Evolutionary conservation across 2,329 filamentous ascomycete genomes (phyloP).

Genomic region (Dichotomopilus funicola): DNA sequence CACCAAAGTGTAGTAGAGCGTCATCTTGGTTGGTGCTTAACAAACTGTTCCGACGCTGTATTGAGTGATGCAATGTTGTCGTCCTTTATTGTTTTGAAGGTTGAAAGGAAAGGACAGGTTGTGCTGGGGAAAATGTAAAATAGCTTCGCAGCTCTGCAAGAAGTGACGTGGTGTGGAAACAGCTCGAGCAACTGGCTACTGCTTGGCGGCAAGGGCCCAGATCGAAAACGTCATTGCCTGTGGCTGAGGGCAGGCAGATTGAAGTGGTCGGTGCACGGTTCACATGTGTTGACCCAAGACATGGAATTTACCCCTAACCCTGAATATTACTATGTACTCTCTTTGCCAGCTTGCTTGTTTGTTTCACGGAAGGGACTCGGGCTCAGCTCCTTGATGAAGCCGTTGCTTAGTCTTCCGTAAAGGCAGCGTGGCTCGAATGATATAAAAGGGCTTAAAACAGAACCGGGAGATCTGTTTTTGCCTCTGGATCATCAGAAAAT

Average conservation of each 20-base stretch:
- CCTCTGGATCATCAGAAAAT: too few species aligned
- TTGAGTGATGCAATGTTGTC: not conserved
- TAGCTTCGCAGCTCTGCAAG: slow-evolving; percentile 3
- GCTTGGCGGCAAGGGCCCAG: slow-evolving; percentile 5
- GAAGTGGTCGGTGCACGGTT: slow-evolving; percentile 10
- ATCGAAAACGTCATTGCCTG: slow-evolving; percentile 25
- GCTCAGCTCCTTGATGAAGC: not conserved
- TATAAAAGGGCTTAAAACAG: too few species aligned
- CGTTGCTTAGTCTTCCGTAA: too few species aligned
- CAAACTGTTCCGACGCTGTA: not conserved
- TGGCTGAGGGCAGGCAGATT: slow-evolving; percentile 14
- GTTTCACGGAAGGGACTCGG: too few species aligned
- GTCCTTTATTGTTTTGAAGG: not conserved
- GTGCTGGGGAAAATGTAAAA: not conserved
- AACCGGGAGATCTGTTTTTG: too few species aligned
- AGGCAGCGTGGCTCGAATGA: too few species aligned
- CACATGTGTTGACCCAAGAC: not conserved
- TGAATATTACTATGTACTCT: not conserved
- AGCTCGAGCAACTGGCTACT: slow-evolving; percentile 8
- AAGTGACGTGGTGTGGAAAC: slow-evolving; percentile 20
- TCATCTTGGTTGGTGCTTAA: slow-evolving; percentile 38
- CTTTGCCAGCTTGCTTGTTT: not conserved
- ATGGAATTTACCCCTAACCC: slow-evolving; percentile 1
- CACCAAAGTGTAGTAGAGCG: slow-evolving; percentile 53
- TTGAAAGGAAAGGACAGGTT: slow-evolving; percentile 3